Evolutionary conservation across 2,329 filamentous ascomycete species (phyloP).

Genomic region (Aspergillus sp.): DNA sequence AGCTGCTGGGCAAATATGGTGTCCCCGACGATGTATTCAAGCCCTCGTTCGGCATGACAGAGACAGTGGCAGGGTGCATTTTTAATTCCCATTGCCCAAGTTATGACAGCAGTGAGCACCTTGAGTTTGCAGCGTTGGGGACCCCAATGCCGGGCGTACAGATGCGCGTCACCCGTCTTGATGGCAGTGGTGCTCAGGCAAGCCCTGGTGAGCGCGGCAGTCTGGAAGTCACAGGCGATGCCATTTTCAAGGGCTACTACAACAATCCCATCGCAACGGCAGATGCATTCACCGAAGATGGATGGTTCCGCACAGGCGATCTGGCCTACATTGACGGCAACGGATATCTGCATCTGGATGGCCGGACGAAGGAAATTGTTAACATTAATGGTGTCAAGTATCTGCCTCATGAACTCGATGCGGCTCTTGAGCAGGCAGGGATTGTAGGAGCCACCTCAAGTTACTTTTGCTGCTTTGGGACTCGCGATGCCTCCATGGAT

Average conservation of each 20-base stretch:
- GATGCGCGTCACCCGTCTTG: not conserved
- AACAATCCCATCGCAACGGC: conserved; percentile 29
- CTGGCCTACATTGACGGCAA: conserved; percentile 11
- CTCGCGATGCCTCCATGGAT: not conserved
- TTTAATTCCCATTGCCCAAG: not conserved
- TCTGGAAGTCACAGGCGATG: conserved; percentile 9
- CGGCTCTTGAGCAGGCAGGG: not conserved
- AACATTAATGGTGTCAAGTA: not conserved
- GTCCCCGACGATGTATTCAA: not conserved
- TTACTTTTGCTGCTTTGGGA: not conserved
- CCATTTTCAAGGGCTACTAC: conserved; percentile 31
- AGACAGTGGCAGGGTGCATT: not conserved
- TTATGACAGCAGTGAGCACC: not conserved
- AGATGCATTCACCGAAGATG: conserved; percentile 27
- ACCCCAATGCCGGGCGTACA: not conserved
- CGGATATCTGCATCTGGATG: not conserved
- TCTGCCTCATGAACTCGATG: not conserved
- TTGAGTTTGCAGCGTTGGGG: not conserved
- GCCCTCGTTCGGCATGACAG: not conserved
- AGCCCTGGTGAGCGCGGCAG: not conserved
- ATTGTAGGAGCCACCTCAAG: not conserved
- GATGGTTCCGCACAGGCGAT: conserved; percentile 33
- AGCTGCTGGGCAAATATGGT: not conserved
- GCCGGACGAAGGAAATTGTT: not conserved
- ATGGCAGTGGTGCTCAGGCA: not conserved